Evolutionary conservation across 352 stramenopile genomes (phyloP), one percentile per base, ranked within the genome.

Genomic region (Aphanomyces invadans): DNA sequence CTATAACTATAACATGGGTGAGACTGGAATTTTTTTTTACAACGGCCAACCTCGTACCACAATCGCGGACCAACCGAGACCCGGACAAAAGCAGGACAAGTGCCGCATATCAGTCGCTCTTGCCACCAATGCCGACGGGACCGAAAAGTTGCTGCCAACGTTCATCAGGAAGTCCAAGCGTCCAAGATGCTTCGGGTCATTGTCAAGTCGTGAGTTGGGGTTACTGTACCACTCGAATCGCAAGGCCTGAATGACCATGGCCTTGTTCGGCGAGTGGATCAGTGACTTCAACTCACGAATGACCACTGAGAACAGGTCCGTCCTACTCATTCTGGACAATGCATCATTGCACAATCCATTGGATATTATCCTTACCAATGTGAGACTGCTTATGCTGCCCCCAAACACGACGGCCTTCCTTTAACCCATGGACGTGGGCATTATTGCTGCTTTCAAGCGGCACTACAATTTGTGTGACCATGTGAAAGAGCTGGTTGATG

Each of bases 131-230:
- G 72, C 69, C 2, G 69, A 77, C 33, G 74, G 72, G 4, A 76
- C 65, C 4, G 72, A 78, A 28, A 76, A 74, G 28, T 26, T 78
- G 4, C 72, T 55, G 0, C 55, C 61, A 0, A 42, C 77, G 28
- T 75, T 78, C 36, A 73, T 80, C 32, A 72, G 74, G 19, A 76
- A 72, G 19, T 52, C 72, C 1, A 70, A 74, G 56, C 70, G 74
- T 32, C 72, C 70, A 9, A 45, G 72, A 7, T 71, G 67, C 2
- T 80, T 82, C 36, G 69, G 60, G 1, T 31, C 4, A 2, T 10
- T 70, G 38, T 23, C 69, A 56, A 0, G 52, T 53, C 2, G 2
- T 10, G 54, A 64, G 33, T 31, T 61, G 0, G 72, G 75, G n/a
- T 39, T 72, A 25, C 68, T 73, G 25, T 82, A 82, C 53, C 38